phyloP scores from a whole-genome alignment of 805 yeast genomes.

The Citeromyces matritensis region DNA sequence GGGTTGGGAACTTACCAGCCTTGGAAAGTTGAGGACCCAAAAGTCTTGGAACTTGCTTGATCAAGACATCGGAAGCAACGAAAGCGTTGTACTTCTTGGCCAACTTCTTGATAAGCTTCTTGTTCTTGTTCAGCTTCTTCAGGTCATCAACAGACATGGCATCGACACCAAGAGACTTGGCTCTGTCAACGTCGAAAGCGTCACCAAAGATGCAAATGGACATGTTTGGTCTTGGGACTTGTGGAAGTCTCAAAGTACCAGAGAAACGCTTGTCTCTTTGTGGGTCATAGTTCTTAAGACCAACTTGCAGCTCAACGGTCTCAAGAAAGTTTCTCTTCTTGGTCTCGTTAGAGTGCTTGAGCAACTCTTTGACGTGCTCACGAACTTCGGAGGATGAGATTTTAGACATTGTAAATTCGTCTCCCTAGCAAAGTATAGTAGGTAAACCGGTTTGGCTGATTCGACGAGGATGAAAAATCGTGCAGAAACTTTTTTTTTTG shows the following conservation, averaged over 20 bases:
- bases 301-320: constrained; percentile 99
- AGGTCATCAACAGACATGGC: constrained; percentile 99
- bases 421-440: constrained; percentile 55
- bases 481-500: too few relatives aligned
- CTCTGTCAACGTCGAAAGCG: constrained; percentile 99
- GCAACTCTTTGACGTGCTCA: constrained; percentile 86
- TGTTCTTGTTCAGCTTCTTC: constrained; percentile 99
- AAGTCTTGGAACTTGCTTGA: constrained; percentile 99
- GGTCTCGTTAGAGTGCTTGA: constrained; percentile 82
- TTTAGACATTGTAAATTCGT: constrained; percentile 67
- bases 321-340: constrained; percentile 99
- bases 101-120: constrained; percentile 98
- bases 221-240: constrained; percentile 99
- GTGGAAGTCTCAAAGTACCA: constrained; percentile 96
- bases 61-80: constrained; percentile 97
- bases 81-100: constrained; percentile 99
- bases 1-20: constrained; percentile 99
- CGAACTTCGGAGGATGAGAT: constrained; percentile 88
- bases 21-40: constrained; percentile 99
- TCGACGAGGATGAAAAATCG: too few relatives aligned
- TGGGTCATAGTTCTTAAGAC: constrained; percentile 99
- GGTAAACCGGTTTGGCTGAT: constrained; percentile 24
- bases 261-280: constrained; percentile 99
- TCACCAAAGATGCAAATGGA: constrained; percentile 99
- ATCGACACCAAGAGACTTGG: constrained; percentile 97